phyloP scores from a whole-genome alignment of 139 green algal genomes.

The Chlamydomonas asymmetrica region DNA sequence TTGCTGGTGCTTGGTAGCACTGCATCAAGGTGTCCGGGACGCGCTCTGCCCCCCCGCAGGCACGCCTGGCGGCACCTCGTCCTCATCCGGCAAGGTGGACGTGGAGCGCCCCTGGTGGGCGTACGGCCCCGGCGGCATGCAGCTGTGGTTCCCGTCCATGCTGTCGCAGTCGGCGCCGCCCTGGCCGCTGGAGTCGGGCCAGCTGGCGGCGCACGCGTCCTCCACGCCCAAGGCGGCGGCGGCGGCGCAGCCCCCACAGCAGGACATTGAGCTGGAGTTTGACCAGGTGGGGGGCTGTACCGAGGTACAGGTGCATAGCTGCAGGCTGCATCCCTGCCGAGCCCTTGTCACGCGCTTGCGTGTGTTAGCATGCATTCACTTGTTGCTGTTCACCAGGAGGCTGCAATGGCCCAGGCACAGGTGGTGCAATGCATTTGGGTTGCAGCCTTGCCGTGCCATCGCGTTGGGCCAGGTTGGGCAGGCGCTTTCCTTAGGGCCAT shows the following conservation, averaged over 20 bases:
- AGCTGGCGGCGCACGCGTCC: not conserved
- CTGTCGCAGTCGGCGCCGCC: slow-evolving; percentile 39
- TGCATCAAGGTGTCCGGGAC: too few species aligned
- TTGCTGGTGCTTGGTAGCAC: too few species aligned
- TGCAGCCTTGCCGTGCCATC: too few species aligned
- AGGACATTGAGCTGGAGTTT: slow-evolving; percentile 95
- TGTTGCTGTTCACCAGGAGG: not conserved
- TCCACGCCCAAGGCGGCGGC: slow-evolving; percentile 1
- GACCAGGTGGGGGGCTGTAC: slow-evolving; percentile 87
- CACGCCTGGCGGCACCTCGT: too few species aligned
- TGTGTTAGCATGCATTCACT: slow-evolving; percentile 1
- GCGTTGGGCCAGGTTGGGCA: too few species aligned
- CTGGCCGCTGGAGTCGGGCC: not conserved
- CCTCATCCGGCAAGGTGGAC: slow-evolving; percentile 19
- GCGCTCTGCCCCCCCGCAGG: too few species aligned
- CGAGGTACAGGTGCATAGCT: too few species aligned
- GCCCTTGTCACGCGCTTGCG: slow-evolving; percentile 29
- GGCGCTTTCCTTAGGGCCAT: too few species aligned
- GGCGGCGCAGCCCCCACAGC: slow-evolving; percentile 5
- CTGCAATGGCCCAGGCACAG: too few species aligned
- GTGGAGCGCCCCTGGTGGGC: slow-evolving; percentile 95
- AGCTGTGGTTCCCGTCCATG: slow-evolving; percentile 89
- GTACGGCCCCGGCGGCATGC: slow-evolving; percentile 91
- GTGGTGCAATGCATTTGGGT: too few species aligned
- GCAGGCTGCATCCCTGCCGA: too few species aligned